Base-by-base conservation (phyloP, 192 early-diverging fungal genomes). In the Mortierella antarctica region DNA sequence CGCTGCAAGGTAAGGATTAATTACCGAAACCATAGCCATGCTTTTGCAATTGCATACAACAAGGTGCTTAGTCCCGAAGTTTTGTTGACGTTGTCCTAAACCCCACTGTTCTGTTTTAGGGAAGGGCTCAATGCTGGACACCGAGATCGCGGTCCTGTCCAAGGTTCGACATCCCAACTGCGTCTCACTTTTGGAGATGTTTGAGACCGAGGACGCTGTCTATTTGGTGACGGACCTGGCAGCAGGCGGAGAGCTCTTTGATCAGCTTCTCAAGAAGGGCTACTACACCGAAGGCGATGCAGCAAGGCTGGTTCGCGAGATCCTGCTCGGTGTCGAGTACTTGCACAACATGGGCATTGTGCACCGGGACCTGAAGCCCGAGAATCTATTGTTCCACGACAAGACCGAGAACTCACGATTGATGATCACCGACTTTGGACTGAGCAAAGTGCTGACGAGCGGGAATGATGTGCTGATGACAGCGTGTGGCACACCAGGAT, bases 381-480 rank as follows among this genome's bases (percentile, higher is more conserved):
- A 97, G 72, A 97, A 97, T 81, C 74, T 96, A 65, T 84, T 97
- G 15, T 97, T 95, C 74, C 63, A 83, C 46, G 87, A 90, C 68
- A 84, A 81, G 41, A 67, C 84, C 1, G 82, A 85, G 17, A 81
- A 89, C 54, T 86, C 91, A 10, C 89, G 89, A 65, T 85, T 97
- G 31, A 88, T 96, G 88, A 92, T 97, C 76, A 94, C 94, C 0
- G 96, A 97, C 74, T 97, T 97, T 91, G 96, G 93, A 44, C 71
- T 95, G 74, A 91, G 92, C 20, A 92, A 91, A 64, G 89, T 93
- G 42, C 84, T 95, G 69, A 86, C 77, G 47, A 87, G 86, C 67
- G 90, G 92, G 50, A 87, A 96, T 71, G 93, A 96, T 79, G 83
- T 95, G 17, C 76, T 96, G 23, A 93, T 86, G 76, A 96, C 95